A percentile compares a stretch with the other conserved stretches of the same genome.
phyloP scores from a whole-genome alignment of 2,329 filamentous ascomycete species.

The Penicillium sp. region DNA sequence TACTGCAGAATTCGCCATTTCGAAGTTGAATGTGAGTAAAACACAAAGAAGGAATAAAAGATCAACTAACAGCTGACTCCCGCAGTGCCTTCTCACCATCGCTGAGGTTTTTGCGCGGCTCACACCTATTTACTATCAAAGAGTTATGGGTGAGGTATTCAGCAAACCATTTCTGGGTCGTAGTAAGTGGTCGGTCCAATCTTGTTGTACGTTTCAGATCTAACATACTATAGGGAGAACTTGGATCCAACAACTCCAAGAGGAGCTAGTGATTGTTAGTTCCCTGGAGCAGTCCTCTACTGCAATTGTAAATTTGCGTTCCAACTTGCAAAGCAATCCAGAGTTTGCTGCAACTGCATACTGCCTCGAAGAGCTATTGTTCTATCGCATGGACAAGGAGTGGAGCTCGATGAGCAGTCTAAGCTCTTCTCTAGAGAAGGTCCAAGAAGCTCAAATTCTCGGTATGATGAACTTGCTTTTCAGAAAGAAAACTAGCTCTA shows the following conservation, averaged over 20 bases:
- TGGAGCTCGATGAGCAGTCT: slow-evolving; percentile 4
- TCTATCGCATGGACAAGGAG: slow-evolving; percentile 5
- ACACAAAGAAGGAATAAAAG: not conserved
- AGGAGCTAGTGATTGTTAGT: slow-evolving; percentile 7
- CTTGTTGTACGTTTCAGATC: not conserved
- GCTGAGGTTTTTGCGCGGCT: slow-evolving; percentile 7
- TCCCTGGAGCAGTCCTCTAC: slow-evolving; percentile 7
- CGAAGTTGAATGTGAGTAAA: slow-evolving; percentile 2
- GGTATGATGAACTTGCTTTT: not conserved
- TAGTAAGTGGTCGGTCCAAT: slow-evolving; percentile 1
- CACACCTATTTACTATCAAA: slow-evolving; percentile 4
- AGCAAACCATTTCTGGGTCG: not conserved
- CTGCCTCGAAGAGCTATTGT: slow-evolving; percentile 6
- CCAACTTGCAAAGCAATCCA: not conserved
- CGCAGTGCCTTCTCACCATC: slow-evolving; percentile 1
- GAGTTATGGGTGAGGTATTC: not conserved
- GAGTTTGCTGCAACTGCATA: not conserved
- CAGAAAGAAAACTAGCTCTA: not conserved
- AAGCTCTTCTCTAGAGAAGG: slow-evolving; percentile 7
- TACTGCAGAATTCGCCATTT: not conserved
- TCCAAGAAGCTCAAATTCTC: slow-evolving; percentile 13
- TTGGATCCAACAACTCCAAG: slow-evolving; percentile 6
- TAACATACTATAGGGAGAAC: slow-evolving; percentile 4
- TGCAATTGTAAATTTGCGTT: slow-evolving; percentile 2
- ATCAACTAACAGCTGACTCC: not conserved